phyloP scores from a whole-genome alignment of 257 asterid genomes.

The Rubia yunnanensis region DNA sequence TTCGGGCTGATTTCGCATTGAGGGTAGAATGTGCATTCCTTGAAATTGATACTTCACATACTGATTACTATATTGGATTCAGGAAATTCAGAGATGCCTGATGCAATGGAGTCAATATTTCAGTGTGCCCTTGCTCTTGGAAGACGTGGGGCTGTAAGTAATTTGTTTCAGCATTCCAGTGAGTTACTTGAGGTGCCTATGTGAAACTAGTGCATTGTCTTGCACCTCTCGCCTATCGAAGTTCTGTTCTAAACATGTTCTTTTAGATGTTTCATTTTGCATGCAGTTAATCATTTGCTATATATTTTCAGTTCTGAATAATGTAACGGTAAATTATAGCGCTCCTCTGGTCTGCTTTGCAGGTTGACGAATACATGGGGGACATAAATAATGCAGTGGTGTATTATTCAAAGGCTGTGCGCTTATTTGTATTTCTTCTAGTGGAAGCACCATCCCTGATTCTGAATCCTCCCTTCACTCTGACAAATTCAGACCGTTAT shows the following conservation, averaged over 20 bases:
- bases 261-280: background rate
- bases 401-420: conserved; percentile 58
- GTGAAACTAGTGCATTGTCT: conserved; percentile 1
- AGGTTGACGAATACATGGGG: conserved; percentile 83
- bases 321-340: background rate
- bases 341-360: conserved; percentile 15
- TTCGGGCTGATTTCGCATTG: background rate
- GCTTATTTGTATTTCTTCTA: conserved; percentile 42
- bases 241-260: no score
- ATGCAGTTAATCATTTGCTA: background rate
- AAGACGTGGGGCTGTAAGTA: conserved; percentile 72
- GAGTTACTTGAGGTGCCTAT: conserved; percentile 9
- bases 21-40: background rate
- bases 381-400: conserved; percentile 40
- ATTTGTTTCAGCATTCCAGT: conserved; percentile 12
- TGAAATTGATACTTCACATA: background rate
- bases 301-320: background rate
- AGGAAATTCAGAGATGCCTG: conserved; percentile 81
- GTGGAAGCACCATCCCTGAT: conserved; percentile 72
- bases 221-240: no score
- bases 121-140: conserved; percentile 77
- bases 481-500: conserved; percentile 61
- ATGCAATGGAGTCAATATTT: conserved; percentile 81
- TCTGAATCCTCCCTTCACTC: conserved; percentile 74
- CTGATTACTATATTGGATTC: conserved; percentile 17